Conservation (phyloP, 768 basidiomycete genomes). For the Suillus decipiens region DNA sequence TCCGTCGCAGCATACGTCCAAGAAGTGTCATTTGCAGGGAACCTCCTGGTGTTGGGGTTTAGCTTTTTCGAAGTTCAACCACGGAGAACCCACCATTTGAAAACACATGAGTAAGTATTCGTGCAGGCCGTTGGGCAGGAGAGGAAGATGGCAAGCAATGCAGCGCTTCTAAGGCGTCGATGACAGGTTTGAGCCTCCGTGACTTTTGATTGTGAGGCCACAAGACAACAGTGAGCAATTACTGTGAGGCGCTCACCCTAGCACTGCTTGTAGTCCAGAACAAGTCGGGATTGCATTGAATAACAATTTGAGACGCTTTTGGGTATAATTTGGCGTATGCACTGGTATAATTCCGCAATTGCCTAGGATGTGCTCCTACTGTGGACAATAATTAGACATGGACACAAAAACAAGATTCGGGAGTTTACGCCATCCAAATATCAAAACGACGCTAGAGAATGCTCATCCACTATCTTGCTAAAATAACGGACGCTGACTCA, state of each 20-base stretch:
- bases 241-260: constrained; percentile 17
- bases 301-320: constrained; percentile 28
- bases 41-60: constrained; percentile 20
- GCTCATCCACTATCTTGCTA: not conserved
- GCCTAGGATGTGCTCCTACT: constrained; percentile 31
- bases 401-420: not conserved
- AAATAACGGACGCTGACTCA: constrained; percentile 14
- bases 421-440: constrained; percentile 31
- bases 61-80: not conserved
- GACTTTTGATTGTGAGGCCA: constrained; percentile 18
- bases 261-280: constrained; percentile 16
- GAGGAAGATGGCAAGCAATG: constrained; percentile 20
- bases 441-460: constrained; percentile 25
- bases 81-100: constrained; percentile 26
- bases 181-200: constrained; percentile 22
- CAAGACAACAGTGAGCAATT: not conserved
- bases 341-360: constrained; percentile 26
- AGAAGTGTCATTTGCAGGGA: constrained; percentile 23
- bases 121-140: constrained; percentile 12
- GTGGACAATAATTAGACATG: not conserved
- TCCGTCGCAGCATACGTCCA: constrained; percentile 20
- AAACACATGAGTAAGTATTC: constrained; percentile 30
- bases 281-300: constrained; percentile 24
- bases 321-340: constrained; percentile 29
- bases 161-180: constrained; percentile 25